phyloP scores from a whole-genome alignment of 1,284 basidiomycete species.

The Ustilago curta region DNA sequence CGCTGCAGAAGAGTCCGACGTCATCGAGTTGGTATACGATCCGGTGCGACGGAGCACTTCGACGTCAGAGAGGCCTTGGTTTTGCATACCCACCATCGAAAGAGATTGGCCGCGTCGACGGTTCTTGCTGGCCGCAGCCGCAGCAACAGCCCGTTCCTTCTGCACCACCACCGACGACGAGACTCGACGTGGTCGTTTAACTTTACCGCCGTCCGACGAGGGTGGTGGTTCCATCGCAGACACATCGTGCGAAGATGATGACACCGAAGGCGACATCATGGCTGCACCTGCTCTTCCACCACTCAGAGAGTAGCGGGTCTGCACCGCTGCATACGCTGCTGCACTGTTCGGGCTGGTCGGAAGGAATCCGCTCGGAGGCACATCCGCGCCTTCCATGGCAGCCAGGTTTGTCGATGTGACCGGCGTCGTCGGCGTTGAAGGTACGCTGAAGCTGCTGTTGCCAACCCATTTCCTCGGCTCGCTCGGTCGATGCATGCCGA shows the following conservation, averaged over 20 bases:
- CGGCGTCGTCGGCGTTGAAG: conserved; percentile 62
- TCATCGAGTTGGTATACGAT: conserved; percentile 48
- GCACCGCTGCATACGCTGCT: conserved; percentile 60
- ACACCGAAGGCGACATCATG: conserved; percentile 42
- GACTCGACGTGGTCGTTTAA: conserved; percentile 61
- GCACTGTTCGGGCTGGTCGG: conserved; percentile 40
- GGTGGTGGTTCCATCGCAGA: conserved; percentile 45
- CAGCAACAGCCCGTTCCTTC: conserved; percentile 49
- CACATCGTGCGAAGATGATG: conserved; percentile 34
- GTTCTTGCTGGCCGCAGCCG: conserved; percentile 48
- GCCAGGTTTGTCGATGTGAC: conserved; percentile 58
- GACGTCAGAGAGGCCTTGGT: conserved; percentile 44
- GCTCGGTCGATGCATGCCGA: conserved; percentile 61
- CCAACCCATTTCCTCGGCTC: conserved; percentile 56
- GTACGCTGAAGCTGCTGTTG: conserved; percentile 43
- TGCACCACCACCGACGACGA: conserved; percentile 60
- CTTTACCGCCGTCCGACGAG: conserved; percentile 66
- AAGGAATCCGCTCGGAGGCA: conserved; percentile 12
- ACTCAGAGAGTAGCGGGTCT: conserved; percentile 51
- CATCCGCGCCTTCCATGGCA: conserved; percentile 27
- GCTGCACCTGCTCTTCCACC: conserved; percentile 18
- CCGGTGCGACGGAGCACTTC: conserved; percentile 46
- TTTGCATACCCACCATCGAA: conserved; percentile 56
- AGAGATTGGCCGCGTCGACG: conserved; percentile 60
- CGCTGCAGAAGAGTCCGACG: conserved; percentile 53